Evolutionary conservation across 2,329 filamentous ascomycete species (phyloP), one percentile per base, ranked within the genome.

Genomic region (Fusarium vanettenii): DNA sequence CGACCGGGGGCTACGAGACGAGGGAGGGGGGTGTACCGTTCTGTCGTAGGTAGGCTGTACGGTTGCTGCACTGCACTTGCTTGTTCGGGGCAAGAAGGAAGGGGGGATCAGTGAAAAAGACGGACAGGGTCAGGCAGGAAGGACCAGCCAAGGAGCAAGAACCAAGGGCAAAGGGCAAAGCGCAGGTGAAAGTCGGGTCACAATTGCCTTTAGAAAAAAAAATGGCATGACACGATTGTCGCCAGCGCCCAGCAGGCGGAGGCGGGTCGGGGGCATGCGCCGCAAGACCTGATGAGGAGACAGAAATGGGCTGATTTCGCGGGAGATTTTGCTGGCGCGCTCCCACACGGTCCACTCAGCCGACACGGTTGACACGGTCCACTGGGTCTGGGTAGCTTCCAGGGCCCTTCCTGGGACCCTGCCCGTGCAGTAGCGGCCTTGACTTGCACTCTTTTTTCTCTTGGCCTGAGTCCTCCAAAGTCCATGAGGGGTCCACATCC

Each of bases 301-400:
- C 80, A 75, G 77, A 81, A 82, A 82, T 82, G 81, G 81, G 80
- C 81, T 82, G 81, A 82, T 82, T 76, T 81, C 78, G 76, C 71
- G 77, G 75, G 76, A 79, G 70, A 79, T 77, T 79, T 76, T 79
- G 76, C 71, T 78, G 73, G 72, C 60, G 71, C 64, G 68, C 76
- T 76, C 70, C 73, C 67, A 77, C 71, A 73, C 61, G 66, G 59
- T 67, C 74, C 74, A 75, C 73, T 69, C 73, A 43, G 48, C 59
- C 63, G 72, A 70, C 66, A 75, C 66, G 66, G 59, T 74, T 70
- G 72, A 74, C 72, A 74, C 65, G 59, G 63, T 55, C 68, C 56
- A 74, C 69, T 75, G 69, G 72, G 72, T 73, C 72, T 75, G 66
- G 62, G 69, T 75, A 66, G 61, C 37, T 59, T 71, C 71, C 70